These are phyloP conservation scores for Aurinia saxatilis DNA, from an alignment of 345 rosid genomes.

Conservation along the genomic window DNA sequence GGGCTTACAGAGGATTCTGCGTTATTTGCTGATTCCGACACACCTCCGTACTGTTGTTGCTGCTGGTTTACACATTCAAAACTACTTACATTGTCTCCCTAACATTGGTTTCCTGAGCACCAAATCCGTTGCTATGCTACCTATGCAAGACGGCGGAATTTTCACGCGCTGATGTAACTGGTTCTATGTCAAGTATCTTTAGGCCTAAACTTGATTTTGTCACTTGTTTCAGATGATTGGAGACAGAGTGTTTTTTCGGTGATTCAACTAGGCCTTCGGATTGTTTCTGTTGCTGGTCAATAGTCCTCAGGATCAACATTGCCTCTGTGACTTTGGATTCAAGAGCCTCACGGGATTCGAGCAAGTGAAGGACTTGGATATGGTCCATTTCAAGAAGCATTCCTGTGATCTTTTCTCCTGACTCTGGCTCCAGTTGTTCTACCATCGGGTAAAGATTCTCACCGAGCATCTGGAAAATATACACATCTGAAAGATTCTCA, in stretches of 20 bases:
- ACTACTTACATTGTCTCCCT: slow-evolving; percentile 70
- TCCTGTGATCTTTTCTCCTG: slow-evolving; percentile 71
- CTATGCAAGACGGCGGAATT: too few species aligned
- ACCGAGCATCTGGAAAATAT: slow-evolving; percentile 50
- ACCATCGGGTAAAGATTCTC: slow-evolving; percentile 69
- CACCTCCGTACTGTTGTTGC: slow-evolving; percentile 23
- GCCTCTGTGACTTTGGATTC: slow-evolving; percentile 69
- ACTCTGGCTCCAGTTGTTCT: slow-evolving; percentile 60
- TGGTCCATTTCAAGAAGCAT: slow-evolving; percentile 93
- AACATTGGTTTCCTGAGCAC: slow-evolving; percentile 39
- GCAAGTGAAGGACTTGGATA: slow-evolving; percentile 70
- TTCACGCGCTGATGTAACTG: background rate
- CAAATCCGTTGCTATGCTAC: background rate
- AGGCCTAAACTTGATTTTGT: background rate
- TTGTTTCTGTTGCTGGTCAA: slow-evolving; percentile 33
- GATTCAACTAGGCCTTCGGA: slow-evolving; percentile 28
- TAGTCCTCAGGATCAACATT: slow-evolving; percentile 60
- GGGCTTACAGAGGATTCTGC: background rate
- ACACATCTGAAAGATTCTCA: too few species aligned
- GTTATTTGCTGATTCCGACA: background rate
- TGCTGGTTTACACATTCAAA: slow-evolving; percentile 36
- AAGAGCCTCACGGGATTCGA: slow-evolving; percentile 61
- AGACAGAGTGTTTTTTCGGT: background rate
- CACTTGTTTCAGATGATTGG: slow-evolving; percentile 18
- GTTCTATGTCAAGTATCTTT: background rate